Percentiles rank a stretch among this genome's conserved stretches.
phyloP scores from a whole-genome alignment of 495 filamentous ascomycete genomes.

The Tuber melanosporum region DNA sequence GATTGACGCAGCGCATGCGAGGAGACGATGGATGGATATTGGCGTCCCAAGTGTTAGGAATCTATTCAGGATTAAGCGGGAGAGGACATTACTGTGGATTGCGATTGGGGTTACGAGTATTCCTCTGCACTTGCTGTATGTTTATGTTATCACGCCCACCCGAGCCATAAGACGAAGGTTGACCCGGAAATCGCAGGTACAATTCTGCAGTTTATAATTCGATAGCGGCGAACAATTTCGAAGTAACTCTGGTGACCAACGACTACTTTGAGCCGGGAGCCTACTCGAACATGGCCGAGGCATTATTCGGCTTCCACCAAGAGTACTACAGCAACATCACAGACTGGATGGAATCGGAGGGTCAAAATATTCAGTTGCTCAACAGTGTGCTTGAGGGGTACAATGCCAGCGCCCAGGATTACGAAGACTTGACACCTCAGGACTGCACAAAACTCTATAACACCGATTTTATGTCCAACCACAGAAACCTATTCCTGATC shows the following conservation, averaged over 20 bases:
- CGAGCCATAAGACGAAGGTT: not conserved
- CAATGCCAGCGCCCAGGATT: not conserved
- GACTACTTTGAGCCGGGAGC: not conserved
- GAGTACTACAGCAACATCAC: too few species aligned
- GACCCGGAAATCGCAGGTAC: not conserved
- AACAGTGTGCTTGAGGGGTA: not conserved
- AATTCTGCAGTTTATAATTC: constrained; percentile 15
- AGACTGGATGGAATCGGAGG: too few species aligned
- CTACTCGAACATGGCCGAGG: not conserved
- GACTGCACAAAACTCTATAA: not conserved
- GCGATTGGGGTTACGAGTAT: constrained; percentile 6
- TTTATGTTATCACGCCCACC: not conserved
- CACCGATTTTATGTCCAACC: not conserved
- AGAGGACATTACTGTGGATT: constrained; percentile 8
- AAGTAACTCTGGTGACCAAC: not conserved
- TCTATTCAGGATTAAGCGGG: not conserved
- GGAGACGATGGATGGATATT: constrained; percentile 15
- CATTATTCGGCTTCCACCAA: not conserved
- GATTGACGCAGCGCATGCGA: constrained; percentile 16
- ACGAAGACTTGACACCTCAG: not conserved
- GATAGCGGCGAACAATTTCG: not conserved
- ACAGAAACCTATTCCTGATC: not conserved
- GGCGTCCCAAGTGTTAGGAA: constrained; percentile 17
- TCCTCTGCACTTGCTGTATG: constrained; percentile 13
- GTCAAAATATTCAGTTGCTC: not conserved